Percentiles rank a stretch among this genome's conserved stretches.
Evolutionary conservation across 106 monocot genomes (phyloP).

Genomic region (Xerophyta viscosa): DNA sequence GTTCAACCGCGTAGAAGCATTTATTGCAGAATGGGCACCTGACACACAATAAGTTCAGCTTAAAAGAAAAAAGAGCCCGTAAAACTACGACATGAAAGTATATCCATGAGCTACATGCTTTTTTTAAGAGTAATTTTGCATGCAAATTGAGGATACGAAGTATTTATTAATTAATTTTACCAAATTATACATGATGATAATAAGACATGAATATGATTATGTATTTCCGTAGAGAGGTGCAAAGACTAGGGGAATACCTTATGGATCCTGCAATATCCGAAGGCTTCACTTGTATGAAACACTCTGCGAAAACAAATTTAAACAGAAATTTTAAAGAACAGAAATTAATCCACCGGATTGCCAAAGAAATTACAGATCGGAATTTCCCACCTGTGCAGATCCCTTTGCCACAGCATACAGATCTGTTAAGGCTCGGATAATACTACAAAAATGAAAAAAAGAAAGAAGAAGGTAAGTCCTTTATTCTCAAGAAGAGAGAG

Average conservation of each 20-base stretch:
- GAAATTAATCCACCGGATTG: background rate
- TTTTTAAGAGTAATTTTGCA: too few species aligned
- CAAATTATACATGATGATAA: background rate
- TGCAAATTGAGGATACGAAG: background rate
- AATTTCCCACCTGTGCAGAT: constrained; percentile 63
- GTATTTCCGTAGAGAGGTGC: background rate
- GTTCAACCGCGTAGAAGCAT: constrained; percentile 47
- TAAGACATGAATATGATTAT: background rate
- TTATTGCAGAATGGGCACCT: constrained; percentile 79
- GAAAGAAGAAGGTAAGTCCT: too few species aligned
- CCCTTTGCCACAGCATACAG: constrained; percentile 54
- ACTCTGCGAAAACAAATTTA: constrained; percentile 26
- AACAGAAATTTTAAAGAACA: background rate
- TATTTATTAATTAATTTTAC: background rate
- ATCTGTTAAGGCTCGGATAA: constrained; percentile 70
- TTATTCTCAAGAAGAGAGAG: too few species aligned
- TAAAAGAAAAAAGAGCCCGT: too few species aligned
- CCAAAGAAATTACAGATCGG: background rate
- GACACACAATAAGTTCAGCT: constrained; percentile 9
- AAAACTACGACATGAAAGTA: too few species aligned
- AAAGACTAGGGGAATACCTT: constrained; percentile 23
- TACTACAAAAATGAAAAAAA: constrained; percentile 24
- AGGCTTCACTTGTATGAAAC: constrained; percentile 54
- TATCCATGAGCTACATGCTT: too few species aligned
- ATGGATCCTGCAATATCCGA: constrained; percentile 14